Evolutionary conservation across 2,329 filamentous ascomycete species (phyloP), one percentile per base, ranked within the genome.

Genomic region (Pseudogymnoascus sp.): DNA sequence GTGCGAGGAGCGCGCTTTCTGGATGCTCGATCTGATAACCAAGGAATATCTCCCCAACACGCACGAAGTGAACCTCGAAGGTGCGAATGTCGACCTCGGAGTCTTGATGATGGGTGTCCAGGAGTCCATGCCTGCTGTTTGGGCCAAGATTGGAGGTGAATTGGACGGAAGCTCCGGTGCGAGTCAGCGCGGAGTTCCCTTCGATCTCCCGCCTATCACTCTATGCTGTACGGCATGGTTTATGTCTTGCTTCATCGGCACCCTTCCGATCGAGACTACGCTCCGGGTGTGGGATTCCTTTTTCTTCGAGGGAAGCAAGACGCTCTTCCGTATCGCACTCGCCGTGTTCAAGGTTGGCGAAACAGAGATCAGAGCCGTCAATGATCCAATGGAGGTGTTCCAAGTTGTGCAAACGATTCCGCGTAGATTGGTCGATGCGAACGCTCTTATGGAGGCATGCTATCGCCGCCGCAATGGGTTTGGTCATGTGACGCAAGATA

Each of bases 191-290:
- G 8, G 7, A 2, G 34, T 60, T 5, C 34, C 59, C 34, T 71
- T 72, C 64, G 83, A 89, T 3, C 82, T 97, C 9, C 93, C 93
- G 0, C 93, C 93, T 11, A 93, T 97, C 68, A 95, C 91, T 0
- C 82, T 97, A 4, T 96, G 92, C 69, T 91, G 95, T 75, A 96
- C 93, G 8, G 90, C 93, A 3, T 97, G 93, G 93, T 96, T 97
- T 75, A 97, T 97, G 93, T 96, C 90, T 59, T 90, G 95, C 70
- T 97, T 95, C 75, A 95, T 97, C 65, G 92, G 93, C 62, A 96
- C 91, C 0, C 79, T 97, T 16, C 93, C 93, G 1, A 92, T 96
- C 66, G 93, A 97, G 77, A 91, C 89, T 16, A 93, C 93, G 0
- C 82, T 97, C 16, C 88, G 93, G 6, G 91, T 97, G 1, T 97